phyloP scores from a whole-genome alignment of 805 yeast genomes.

The Nakazawaea pomicola region DNA sequence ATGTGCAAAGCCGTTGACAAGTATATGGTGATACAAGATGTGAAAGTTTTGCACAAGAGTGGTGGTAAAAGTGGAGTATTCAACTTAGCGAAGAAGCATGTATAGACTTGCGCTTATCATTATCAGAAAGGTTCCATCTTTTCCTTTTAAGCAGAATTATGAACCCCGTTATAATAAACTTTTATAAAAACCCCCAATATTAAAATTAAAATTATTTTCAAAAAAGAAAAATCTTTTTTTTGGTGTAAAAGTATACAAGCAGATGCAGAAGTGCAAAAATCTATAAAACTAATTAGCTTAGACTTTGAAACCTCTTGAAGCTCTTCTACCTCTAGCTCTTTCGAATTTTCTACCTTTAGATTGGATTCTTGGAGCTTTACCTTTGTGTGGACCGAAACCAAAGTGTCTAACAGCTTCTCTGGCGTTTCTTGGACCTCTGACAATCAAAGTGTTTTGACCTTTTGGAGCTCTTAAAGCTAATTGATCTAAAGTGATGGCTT shows the following conservation, averaged over 20 bases:
- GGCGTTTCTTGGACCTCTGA: constrained; percentile 98
- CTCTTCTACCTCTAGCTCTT: constrained; percentile 99
- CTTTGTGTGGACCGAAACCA: constrained; percentile 99
- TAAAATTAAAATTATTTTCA: background rate
- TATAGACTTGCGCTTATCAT: background rate
- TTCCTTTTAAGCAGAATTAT: background rate
- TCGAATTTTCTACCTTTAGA: constrained; percentile 99
- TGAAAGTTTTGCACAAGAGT: constrained; percentile 33
- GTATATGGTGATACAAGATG: constrained; percentile 33
- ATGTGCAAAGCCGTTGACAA: constrained; percentile 58
- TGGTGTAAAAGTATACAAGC: too few species aligned
- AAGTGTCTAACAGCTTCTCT: constrained; percentile 99
- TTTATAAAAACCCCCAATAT: background rate
- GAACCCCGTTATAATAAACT: background rate
- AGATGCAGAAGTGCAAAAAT: background rate
- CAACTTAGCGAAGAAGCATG: background rate
- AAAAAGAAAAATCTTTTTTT: background rate
- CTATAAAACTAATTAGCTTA: constrained; percentile 38
- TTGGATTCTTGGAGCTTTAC: constrained; percentile 97
- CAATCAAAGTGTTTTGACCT: constrained; percentile 96
- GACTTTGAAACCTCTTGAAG: constrained; percentile 99
- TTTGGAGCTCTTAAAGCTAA: constrained; percentile 99
- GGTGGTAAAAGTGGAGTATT: constrained; percentile 36
- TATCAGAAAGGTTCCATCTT: background rate
- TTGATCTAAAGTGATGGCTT: constrained; percentile 98